A percentile compares a stretch with the other conserved stretches of the same genome.
Conservation (phyloP, 371 early-diverging fungal genomes). For the Mucor velutinosus region DNA sequence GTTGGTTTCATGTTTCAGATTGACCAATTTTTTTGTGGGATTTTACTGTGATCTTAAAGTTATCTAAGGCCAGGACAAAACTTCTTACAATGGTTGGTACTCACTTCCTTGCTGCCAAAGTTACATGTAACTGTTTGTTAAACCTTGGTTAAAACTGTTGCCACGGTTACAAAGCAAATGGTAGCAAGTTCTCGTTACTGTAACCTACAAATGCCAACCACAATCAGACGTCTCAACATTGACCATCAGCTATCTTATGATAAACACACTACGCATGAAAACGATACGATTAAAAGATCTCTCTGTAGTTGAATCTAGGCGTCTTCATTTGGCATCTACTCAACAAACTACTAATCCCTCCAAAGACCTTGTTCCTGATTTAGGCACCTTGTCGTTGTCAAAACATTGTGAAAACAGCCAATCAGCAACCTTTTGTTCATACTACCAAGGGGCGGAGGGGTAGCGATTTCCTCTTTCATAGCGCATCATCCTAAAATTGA, state of each 20-base stretch:
- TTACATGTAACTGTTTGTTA: neutral
- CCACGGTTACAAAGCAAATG: neutral
- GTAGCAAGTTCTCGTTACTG: neutral
- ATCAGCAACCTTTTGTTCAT: neutral
- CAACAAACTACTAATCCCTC: neutral
- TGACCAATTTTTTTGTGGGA: neutral
- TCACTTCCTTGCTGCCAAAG: neutral
- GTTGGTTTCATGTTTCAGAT: neutral
- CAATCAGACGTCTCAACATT: neutral
- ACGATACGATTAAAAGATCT: neutral
- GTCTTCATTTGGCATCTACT: neutral
- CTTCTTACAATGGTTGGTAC: neutral
- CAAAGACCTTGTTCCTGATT: neutral
- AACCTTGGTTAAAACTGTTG: neutral
- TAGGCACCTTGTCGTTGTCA: neutral
- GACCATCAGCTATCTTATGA: neutral
- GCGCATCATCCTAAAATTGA: neutral
- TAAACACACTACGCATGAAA: neutral
- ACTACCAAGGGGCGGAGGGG: neutral
- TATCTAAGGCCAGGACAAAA: neutral
- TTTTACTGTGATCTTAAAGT: neutral
- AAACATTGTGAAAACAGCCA: neutral
- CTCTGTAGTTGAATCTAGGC: neutral
- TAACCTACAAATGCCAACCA: neutral
- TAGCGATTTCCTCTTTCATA: neutral